phyloP scores from a whole-genome alignment of 192 early-diverging fungal genomes.

The Coemansia sp. region DNA sequence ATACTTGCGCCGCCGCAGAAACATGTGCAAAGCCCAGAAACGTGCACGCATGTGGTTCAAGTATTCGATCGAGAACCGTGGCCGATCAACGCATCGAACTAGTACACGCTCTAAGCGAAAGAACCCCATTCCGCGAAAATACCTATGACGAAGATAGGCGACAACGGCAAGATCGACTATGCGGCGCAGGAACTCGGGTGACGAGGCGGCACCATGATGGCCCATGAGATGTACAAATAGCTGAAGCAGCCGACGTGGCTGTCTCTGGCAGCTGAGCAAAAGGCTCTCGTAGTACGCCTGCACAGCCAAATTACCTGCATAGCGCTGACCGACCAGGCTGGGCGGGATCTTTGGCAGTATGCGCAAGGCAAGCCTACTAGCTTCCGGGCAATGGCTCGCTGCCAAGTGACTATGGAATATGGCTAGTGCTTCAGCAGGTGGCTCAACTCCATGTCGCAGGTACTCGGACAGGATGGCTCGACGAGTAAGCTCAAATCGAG shows the following conservation, averaged over 20 bases:
- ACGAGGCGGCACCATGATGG: constrained; percentile 13
- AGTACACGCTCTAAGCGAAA: constrained; percentile 33
- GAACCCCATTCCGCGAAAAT: constrained; percentile 25
- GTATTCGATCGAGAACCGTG: constrained; percentile 13
- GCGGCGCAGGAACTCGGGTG: constrained; percentile 4
- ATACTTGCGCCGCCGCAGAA: constrained; percentile 27
- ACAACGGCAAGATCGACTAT: constrained; percentile 16
- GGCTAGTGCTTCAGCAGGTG: constrained; percentile 14
- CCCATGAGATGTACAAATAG: constrained; percentile 24
- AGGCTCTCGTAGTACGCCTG: constrained; percentile 35
- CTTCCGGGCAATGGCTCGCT: background rate
- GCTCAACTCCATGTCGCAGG: constrained; percentile 27
- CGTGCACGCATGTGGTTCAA: constrained; percentile 15
- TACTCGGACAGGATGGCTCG: constrained; percentile 12
- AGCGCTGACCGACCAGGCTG: background rate
- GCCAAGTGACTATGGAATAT: constrained; percentile 17
- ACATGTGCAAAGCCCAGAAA: constrained; percentile 46
- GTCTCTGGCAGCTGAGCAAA: background rate
- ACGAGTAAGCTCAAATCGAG: background rate
- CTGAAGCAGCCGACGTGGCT: constrained; percentile 6
- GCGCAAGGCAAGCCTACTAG: constrained; percentile 4
- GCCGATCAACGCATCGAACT: constrained; percentile 12
- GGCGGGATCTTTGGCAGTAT: constrained; percentile 19
- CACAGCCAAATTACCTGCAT: background rate
- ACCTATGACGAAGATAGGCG: constrained; percentile 10